Percentiles rank a stretch among this genome's conserved stretches.
Evolutionary conservation across 2,329 filamentous ascomycete genomes (phyloP).

Genomic region (Colletotrichum phormii): DNA sequence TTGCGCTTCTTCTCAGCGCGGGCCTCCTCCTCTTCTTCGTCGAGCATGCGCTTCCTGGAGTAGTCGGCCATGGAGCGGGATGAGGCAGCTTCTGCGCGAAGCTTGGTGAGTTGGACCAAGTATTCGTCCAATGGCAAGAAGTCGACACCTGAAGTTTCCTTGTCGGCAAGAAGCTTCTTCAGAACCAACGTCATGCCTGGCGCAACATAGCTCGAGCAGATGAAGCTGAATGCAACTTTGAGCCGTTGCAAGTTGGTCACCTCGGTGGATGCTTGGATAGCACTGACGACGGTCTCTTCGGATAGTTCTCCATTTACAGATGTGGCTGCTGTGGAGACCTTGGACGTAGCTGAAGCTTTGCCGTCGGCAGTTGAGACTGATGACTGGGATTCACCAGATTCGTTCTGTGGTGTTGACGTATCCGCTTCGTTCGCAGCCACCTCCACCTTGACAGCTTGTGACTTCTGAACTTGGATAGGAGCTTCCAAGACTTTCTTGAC

Average conservation of each 20-base stretch:
- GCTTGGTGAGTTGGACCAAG: slow-evolving; percentile 71
- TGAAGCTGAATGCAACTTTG: slow-evolving; percentile 72
- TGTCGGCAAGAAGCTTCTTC: slow-evolving; percentile 51
- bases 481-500: slow-evolving; percentile 80
- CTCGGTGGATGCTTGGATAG: slow-evolving; percentile 59
- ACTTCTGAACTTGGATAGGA: slow-evolving; percentile 77
- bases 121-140: slow-evolving; percentile 80
- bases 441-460: slow-evolving; percentile 55
- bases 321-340: slow-evolving; percentile 58
- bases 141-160: slow-evolving; percentile 57
- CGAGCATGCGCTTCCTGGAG: slow-evolving; percentile 73
- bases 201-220: slow-evolving; percentile 71
- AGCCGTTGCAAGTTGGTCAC: slow-evolving; percentile 72
- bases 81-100: slow-evolving; percentile 78
- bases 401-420: slow-evolving; percentile 43
- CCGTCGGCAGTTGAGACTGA: slow-evolving; percentile 51
- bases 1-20: slow-evolving; percentile 84
- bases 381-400: slow-evolving; percentile 55
- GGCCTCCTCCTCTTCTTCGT: slow-evolving; percentile 75
- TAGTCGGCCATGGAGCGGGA: slow-evolving; percentile 77
- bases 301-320: slow-evolving; percentile 51
- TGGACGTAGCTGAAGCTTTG: slow-evolving; percentile 50
- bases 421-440: slow-evolving; percentile 40
- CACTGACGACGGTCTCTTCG: slow-evolving; percentile 50
- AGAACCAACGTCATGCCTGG: slow-evolving; percentile 56